Evolutionary conservation across 2,329 filamentous ascomycete genomes (phyloP).

Genomic region (Neodidymelliopsis sp.): DNA sequence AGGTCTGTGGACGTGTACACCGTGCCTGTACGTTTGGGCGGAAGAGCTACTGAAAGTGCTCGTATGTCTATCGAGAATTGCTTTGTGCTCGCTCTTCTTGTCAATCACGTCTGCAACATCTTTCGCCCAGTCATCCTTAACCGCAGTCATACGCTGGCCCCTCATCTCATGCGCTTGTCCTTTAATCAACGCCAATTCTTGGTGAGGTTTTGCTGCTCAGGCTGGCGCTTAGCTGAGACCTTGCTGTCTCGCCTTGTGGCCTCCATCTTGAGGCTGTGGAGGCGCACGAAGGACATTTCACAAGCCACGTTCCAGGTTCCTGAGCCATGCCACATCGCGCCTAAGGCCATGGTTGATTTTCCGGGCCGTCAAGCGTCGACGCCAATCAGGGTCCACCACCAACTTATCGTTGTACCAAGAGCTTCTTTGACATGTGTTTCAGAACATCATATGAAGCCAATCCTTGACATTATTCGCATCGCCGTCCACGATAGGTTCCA

Average conservation of each 20-base stretch:
- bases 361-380: slow-evolving; percentile 18
- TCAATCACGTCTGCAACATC: neutral
- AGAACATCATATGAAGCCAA: slow-evolving; percentile 19
- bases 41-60: neutral
- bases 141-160: neutral
- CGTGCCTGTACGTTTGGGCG: no score
- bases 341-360: slow-evolving; percentile 25
- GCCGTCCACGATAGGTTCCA: slow-evolving; percentile 34
- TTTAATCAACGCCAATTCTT: slow-evolving; percentile 1
- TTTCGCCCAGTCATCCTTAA: neutral
- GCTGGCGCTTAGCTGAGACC: slow-evolving; percentile 16
- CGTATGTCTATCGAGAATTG: neutral
- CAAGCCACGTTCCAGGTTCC: slow-evolving; percentile 26
- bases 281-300: slow-evolving; percentile 12
- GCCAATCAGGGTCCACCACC: slow-evolving; percentile 16
- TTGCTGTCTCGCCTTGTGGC: slow-evolving; percentile 13
- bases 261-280: slow-evolving; percentile 20
- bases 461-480: slow-evolving; percentile 26
- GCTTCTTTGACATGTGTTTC: slow-evolving; percentile 16
- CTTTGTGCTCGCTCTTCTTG: neutral
- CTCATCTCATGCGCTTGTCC: neutral
- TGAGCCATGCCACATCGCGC: slow-evolving; percentile 20
- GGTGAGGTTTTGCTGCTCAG: neutral
- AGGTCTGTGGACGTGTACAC: no score
- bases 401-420: slow-evolving; percentile 22